These are phyloP conservation scores for Arachnopeziza araneosa DNA, from an alignment of 2,329 filamentous ascomycete species.

Conservation along the genomic window DNA sequence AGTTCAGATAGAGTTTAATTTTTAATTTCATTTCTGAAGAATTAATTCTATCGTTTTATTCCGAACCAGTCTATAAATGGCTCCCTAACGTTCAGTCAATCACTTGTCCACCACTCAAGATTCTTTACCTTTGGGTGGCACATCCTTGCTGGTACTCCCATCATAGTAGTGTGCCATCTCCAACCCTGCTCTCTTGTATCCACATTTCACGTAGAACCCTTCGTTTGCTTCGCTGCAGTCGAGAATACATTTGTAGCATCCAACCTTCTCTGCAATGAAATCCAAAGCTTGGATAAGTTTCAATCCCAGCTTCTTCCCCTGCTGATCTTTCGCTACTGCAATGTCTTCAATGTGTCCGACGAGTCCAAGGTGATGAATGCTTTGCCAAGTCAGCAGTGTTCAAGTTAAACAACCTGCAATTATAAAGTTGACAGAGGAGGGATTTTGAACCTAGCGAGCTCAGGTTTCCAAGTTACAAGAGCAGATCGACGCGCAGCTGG, in stretches of 20 bases:
- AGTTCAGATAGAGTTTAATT: background rate
- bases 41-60: background rate
- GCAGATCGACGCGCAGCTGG: too few species aligned
- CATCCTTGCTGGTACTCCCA: constrained; percentile 9
- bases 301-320: constrained; percentile 93
- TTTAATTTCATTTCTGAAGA: background rate
- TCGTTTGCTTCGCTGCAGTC: constrained; percentile 96
- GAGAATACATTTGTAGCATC: constrained; percentile 95
- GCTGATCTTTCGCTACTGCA: constrained; percentile 88
- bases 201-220: constrained; percentile 97
- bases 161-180: constrained; percentile 95
- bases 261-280: constrained; percentile 77
- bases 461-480: too few species aligned
- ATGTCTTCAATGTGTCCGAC: constrained; percentile 99
- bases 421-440: too few species aligned
- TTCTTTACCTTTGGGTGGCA: background rate
- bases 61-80: background rate
- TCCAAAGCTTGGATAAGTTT: constrained; percentile 92
- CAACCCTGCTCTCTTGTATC: constrained; percentile 83
- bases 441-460: too few species aligned
- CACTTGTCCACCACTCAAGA: background rate
- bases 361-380: constrained; percentile 72
- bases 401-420: too few species aligned
- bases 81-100: background rate
- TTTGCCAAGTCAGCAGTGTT: constrained; percentile 27